Evolutionary conservation across 106 monocot genomes (phyloP), one percentile per base, ranked within the genome.

Genomic region (Dactylorhiza incarnata): DNA sequence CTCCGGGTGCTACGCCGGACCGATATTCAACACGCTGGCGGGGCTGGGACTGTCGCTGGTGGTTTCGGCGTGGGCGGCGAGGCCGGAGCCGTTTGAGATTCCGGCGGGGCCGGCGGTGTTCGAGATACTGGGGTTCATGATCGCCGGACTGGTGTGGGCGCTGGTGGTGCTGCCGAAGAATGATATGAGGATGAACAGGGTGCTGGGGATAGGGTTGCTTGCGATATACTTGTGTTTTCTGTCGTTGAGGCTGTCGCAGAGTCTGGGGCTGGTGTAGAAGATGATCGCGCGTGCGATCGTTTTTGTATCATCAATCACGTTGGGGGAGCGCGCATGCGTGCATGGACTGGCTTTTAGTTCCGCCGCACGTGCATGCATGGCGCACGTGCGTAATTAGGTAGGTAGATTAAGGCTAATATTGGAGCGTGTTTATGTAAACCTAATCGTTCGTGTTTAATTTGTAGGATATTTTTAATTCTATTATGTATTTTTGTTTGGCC

Each of bases 111-210:
- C 75, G 2, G 76, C 78, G 10, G 9, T 73, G 26, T 84, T 81
- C 65, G 79, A 82, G 87, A 82, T 79, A 7, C 50, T 87, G 9
- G 87, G 87, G 7, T 84, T 87, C 25, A 52, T 84, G 76, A 82
- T 79, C 0, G 73, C 48, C 9, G 84, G 84, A 3, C 22, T 87
- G 43, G 37, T 87, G 23, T 87, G 87, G 87, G 82, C 87, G 0
- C 45, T 82, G 43, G 48, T 87, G 17, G 49, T 84, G 9, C 48
- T 87, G 53, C 78, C 84, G 0, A 52, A 69, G 74, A 82, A 75
- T 48, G 79, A 72, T 24, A 84, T 87, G 87, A 87, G 80, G 77
- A 48, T 82, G 13, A 82, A 84, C 74, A 72, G 82, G 48, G 63
- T 77, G 0, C 22, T 87, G 25, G 87, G 87, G 26, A 17, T 84